phyloP scores from a whole-genome alignment of 352 stramenopile genomes.

The Halophytophthora polymorphica region DNA sequence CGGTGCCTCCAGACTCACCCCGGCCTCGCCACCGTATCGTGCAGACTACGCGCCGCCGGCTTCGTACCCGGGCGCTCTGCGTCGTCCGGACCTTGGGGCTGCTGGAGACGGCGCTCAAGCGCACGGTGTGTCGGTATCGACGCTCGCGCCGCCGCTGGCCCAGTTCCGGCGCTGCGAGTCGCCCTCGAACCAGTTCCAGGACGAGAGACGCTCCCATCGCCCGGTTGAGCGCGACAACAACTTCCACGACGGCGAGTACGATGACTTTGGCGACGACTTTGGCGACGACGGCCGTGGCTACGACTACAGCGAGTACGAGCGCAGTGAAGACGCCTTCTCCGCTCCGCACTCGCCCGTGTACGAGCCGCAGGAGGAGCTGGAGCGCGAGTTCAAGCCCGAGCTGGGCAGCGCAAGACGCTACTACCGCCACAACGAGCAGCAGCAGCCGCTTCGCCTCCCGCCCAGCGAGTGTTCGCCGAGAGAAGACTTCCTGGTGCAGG shows the following conservation, averaged over 20 bases:
- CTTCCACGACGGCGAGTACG: slow-evolving; percentile 17
- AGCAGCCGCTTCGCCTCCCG: slow-evolving; percentile 19
- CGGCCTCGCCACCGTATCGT: slow-evolving; percentile 16
- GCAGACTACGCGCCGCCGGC: slow-evolving; percentile 15
- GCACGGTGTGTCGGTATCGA: too few species aligned
- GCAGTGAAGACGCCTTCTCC: slow-evolving; percentile 9
- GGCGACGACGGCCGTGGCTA: slow-evolving; percentile 5
- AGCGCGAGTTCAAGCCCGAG: slow-evolving; percentile 17
- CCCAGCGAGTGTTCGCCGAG: slow-evolving; percentile 51
- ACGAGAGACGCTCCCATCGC: slow-evolving; percentile 8
- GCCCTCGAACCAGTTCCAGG: slow-evolving; percentile 14
- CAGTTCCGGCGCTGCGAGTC: slow-evolving; percentile 12
- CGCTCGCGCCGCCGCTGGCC: too few species aligned
- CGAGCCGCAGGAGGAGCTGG: slow-evolving; percentile 20
- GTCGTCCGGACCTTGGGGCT: slow-evolving; percentile 19
- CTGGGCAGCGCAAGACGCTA: slow-evolving; percentile 17
- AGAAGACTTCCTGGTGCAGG: slow-evolving; percentile 69
- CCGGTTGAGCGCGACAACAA: slow-evolving; percentile 25
- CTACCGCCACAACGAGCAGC: slow-evolving; percentile 20
- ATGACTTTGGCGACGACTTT: slow-evolving; percentile 21
- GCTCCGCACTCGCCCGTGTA: slow-evolving; percentile 6
- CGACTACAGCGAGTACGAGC: slow-evolving; percentile 10
- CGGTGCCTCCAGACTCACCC: slow-evolving; percentile 13
- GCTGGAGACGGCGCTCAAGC: slow-evolving; percentile 31
- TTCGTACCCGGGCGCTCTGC: slow-evolving; percentile 20